Evolutionary conservation across 1,284 basidiomycete genomes (phyloP).

Genomic region (Tetrapyrgos nigripes): DNA sequence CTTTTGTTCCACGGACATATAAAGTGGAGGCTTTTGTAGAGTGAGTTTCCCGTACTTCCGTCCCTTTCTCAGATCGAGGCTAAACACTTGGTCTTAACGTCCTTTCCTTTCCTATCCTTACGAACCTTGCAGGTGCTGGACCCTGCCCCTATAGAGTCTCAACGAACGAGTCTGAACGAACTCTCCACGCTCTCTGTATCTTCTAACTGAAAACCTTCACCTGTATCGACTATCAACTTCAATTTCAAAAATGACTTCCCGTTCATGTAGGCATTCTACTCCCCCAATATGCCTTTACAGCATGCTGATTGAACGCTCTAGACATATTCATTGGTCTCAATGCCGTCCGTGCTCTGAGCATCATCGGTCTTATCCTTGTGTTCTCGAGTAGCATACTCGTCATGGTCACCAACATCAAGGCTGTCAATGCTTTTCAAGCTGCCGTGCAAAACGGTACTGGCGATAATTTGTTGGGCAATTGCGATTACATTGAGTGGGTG

Average conservation of each 20-base stretch:
- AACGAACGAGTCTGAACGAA: not conserved
- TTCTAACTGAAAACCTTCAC: too few species aligned
- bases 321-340: conserved; percentile 83
- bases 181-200: not conserved
- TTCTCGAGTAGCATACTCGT: conserved; percentile 82
- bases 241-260: not conserved
- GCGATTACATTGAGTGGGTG: conserved; percentile 79
- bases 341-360: conserved; percentile 74
- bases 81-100: not conserved
- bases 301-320: conserved; percentile 28
- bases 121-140: not conserved
- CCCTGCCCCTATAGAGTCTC: not conserved
- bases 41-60: not conserved
- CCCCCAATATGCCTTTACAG: not conserved
- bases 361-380: conserved; percentile 77
- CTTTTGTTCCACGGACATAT: not conserved
- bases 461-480: conserved; percentile 47
- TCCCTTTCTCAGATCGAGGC: not conserved
- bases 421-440: conserved; percentile 67
- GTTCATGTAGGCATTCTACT: not conserved
- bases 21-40: not conserved
- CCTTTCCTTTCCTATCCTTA: not conserved
- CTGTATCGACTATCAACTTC: not conserved
- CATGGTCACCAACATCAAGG: conserved; percentile 82
- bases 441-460: conserved; percentile 41